Conservation (phyloP, 441 rosid genomes). For the Geranium incanum region DNA sequence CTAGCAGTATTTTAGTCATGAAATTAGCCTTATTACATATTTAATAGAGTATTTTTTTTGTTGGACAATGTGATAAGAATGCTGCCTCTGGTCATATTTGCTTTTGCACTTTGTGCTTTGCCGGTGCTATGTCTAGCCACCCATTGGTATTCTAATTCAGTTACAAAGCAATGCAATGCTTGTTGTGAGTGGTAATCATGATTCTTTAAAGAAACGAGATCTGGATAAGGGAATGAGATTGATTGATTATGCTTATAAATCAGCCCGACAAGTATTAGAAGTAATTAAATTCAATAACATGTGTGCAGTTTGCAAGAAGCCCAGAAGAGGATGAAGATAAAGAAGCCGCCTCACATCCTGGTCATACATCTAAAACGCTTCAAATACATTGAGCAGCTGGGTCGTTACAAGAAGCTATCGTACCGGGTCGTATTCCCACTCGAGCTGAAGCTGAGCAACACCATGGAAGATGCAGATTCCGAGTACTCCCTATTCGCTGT, state of each 20-base stretch:
- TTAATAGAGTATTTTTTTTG: background rate
- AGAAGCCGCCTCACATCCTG: conserved; percentile 77
- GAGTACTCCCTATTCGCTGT: conserved; percentile 92
- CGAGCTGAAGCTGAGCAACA: conserved; percentile 82
- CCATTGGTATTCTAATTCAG: too few species aligned
- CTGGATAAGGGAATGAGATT: too few species aligned
- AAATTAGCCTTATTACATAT: background rate
- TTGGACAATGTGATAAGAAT: too few species aligned
- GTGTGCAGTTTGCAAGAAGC: conserved; percentile 90
- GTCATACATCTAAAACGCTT: conserved; percentile 83
- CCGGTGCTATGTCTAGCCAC: background rate
- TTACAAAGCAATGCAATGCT: background rate
- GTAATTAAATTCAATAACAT: background rate
- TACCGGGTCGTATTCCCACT: conserved; percentile 81
- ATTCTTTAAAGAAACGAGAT: too few species aligned
- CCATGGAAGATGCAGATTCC: conserved; percentile 68
- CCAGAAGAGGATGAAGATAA: conserved; percentile 91
- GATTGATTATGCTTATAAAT: too few species aligned
- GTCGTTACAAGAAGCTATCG: conserved; percentile 80
- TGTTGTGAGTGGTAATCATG: background rate
- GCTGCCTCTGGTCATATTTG: too few species aligned
- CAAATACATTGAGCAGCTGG: conserved; percentile 83
- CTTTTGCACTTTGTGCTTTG: background rate
- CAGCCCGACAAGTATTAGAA: background rate
- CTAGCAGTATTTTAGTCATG: background rate